Base-by-base conservation (phyloP, 2,329 filamentous ascomycete genomes). In the Diaporthe capsici region DNA sequence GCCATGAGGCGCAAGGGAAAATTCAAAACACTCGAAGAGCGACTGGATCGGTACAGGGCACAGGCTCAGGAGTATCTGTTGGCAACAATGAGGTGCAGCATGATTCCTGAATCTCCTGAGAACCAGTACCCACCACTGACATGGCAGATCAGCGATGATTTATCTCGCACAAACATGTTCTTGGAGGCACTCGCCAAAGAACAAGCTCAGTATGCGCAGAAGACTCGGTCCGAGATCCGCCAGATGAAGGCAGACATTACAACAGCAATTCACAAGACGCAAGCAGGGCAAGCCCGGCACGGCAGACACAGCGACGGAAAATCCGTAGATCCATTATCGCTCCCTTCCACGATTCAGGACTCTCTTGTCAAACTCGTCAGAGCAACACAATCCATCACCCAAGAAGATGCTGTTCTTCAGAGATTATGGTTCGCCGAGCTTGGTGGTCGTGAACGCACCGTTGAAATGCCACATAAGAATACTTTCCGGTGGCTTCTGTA, bases 401-500 rank as follows among this genome's bases (percentile, higher is more conserved):
- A 44, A 31, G 53, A 73, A 34, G 57, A 73, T 28, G 31, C 9
- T 20, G 31, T 73, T 5, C 47, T 73, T 22, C n/a, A 42, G 9
- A 51, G 25, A 8, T 20, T 73, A 3, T 73, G 71, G 71, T 73
- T 31, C 7, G 2, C 55, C 13, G 31, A 34, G 2, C 37, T 73
- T 34, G 57, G 34, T 1, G 25, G 10, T 28, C 57, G 71, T 25
- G 51, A 73, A 22, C 57, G 55, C 37, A 49, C 71, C 8, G 28
- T 73, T 6, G 57, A 73, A 25, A 31, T 34, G 15, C 55, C 71
- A 12, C 71, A 65, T 17, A 28, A 42, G 28, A 15, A 22, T 6
- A 73, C 71, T 22, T 73, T 61, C 13, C 55, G 58, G 4, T 73
- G 71, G 71, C 22, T 73, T 20, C 44, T 73, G 6, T 55, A 65